Evolutionary conservation across 2,329 filamentous ascomycete genomes (phyloP), one percentile per base, ranked within the genome.

Genomic region (Botryotinia calthae): DNA sequence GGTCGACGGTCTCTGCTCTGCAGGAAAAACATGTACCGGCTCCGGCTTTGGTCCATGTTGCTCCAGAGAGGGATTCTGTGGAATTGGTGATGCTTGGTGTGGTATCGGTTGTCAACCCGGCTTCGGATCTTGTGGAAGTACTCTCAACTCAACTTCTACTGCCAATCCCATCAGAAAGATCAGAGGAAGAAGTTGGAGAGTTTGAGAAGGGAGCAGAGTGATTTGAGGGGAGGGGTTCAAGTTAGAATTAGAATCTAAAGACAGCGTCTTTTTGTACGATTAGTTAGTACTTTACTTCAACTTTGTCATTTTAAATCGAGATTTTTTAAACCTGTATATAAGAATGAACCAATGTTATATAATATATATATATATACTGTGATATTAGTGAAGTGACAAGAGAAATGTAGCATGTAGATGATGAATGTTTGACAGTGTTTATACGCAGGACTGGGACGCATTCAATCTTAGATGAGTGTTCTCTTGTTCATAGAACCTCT

Each of bases 11-110:
- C 31, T 65, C 44, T 76, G 76, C 46, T 58, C 70, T 31, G 72
- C 73, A 22, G 42, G 37, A n/a, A 67, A 73, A n/a, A 77, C 75
- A 12, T 77, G 76, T 44, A 48, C 22, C 20, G 73, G 72, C 31
- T 75, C 73, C 4, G 44, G 42, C 10, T 74, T 56, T 66, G 76
- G 76, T 7, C 54, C 34, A 9, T 77, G 76, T 58, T 78, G 76
- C 46, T 77, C 76, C 14, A 51, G n/a, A 20, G 70, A 54, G 10
- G 72, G 76, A 6, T 75, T 62, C 20, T 77, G 76, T 58, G 76
- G 76, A 31, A 42, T 20, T 28, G 71, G 70, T 10, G 66, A 65
- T 48, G 70, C 63, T 28, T 73, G 73, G 68, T 77, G 76, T 58
- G 74, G 67, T 25, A 54, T 61, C n/a, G 76, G 76, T 16, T 76